Conservation (phyloP, 768 basidiomycete species). For the Phaeotremella fagi region DNA sequence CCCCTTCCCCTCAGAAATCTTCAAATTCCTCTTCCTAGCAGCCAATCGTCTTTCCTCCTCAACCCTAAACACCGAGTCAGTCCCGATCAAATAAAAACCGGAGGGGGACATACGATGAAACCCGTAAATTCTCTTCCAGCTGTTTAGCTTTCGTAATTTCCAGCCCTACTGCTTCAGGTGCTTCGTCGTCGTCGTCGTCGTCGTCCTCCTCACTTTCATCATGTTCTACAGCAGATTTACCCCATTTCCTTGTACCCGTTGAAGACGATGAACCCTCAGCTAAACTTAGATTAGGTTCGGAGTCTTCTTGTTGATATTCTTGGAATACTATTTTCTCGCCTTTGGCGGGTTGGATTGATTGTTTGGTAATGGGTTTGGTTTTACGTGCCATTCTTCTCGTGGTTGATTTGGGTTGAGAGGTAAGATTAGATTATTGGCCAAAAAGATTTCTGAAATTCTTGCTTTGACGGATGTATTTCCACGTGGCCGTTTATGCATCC, state of each 20-base stretch:
- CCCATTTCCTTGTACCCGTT: not conserved
- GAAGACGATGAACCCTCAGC: too few relatives aligned
- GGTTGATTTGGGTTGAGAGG: not conserved
- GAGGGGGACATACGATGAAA: slow-evolving; percentile 2
- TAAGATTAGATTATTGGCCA: not conserved
- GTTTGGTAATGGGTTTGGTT: not conserved
- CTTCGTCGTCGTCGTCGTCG: slow-evolving; percentile 22
- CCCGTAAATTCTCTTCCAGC: not conserved
- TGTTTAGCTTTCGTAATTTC: slow-evolving; percentile 2
- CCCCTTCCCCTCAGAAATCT: slow-evolving; percentile 5
- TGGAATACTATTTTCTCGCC: slow-evolving; percentile 17
- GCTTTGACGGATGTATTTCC: too few relatives aligned
- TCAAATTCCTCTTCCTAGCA: not conserved
- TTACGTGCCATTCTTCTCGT: not conserved
- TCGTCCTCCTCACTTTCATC: slow-evolving; percentile 7
- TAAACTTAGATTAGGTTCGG: too few relatives aligned
- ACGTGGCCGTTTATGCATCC: too few relatives aligned
- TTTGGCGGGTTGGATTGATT: slow-evolving; percentile 7
- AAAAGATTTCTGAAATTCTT: too few relatives aligned
- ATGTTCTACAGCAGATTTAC: not conserved
- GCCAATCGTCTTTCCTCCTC: not conserved
- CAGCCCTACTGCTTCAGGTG: slow-evolving; percentile 19
- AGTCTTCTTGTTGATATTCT: slow-evolving; percentile 2
- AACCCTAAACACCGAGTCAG: not conserved
- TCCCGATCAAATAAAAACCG: too few relatives aligned